phyloP scores from a whole-genome alignment of 352 stramenopile species.

The Lagenidium giganteum region DNA sequence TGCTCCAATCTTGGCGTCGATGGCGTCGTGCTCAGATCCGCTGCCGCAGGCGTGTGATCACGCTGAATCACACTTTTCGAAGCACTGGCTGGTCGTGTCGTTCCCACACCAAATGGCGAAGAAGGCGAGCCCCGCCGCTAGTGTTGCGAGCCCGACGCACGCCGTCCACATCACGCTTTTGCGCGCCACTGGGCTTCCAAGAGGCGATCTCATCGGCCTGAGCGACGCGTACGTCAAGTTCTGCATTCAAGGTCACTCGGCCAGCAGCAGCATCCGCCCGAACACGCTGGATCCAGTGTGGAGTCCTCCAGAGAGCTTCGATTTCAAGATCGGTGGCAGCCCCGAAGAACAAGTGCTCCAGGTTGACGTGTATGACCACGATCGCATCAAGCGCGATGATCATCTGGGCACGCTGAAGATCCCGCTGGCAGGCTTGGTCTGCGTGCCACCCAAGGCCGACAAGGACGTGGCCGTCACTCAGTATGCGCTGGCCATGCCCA shows the following conservation, averaged over 20 bases:
- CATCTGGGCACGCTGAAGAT: conserved; percentile 20
- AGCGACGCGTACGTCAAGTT: conserved; percentile 34
- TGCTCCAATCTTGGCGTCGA: too few relatives aligned
- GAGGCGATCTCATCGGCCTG: conserved; percentile 22
- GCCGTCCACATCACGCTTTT: conserved; percentile 24
- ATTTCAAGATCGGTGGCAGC: conserved; percentile 22
- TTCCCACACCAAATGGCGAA: too few relatives aligned
- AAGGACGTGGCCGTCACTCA: not conserved
- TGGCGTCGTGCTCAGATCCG: too few relatives aligned
- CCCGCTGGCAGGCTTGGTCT: conserved; percentile 15
- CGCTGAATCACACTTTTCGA: too few relatives aligned
- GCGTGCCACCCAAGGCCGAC: too few relatives aligned
- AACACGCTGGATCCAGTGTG: conserved; percentile 24
- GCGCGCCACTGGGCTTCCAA: conserved; percentile 22
- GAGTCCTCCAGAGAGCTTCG: conserved; percentile 23
- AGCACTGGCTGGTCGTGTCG: too few relatives aligned
- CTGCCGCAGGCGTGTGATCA: too few relatives aligned
- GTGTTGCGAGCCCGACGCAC: conserved; percentile 1
- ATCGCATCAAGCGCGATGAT: conserved; percentile 20
- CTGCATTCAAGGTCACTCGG: conserved; percentile 11
- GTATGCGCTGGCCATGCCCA: conserved; percentile 16
- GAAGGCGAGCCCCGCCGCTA: too few relatives aligned
- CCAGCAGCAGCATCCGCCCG: conserved; percentile 17
- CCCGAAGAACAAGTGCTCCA: conserved; percentile 5
- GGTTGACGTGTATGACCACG: conserved; percentile 26